A percentile compares a stretch with the other conserved stretches of the same genome.
These are phyloP conservation scores for Zoysia matrella DNA, from an alignment of 202 grass and related monocot species.

Conservation along the genomic window DNA sequence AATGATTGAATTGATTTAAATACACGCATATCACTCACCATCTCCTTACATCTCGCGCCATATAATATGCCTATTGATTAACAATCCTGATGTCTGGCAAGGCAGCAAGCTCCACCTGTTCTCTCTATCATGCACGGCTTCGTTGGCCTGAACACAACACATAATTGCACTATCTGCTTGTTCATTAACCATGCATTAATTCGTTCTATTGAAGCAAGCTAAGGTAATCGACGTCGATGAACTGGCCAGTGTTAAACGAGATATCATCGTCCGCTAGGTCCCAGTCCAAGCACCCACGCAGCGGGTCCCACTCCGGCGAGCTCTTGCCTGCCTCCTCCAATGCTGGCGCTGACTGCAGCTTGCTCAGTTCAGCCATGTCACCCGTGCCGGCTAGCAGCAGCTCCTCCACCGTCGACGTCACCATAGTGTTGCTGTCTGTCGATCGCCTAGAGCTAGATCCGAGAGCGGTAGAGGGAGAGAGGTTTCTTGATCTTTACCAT, in stretches of 20 bases:
- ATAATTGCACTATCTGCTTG: not conserved
- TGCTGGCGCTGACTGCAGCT: not conserved
- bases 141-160: too few relatives aligned
- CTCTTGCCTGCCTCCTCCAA: not conserved
- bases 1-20: too few relatives aligned
- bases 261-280: not conserved
- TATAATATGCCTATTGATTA: not conserved
- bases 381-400: not conserved
- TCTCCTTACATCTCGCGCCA: not conserved
- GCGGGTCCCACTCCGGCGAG: not conserved
- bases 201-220: not conserved
- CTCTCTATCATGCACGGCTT: too few relatives aligned
- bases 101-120: too few relatives aligned
- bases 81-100: not conserved
- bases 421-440: too few relatives aligned
- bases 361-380: not conserved
- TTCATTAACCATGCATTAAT: not conserved
- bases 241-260: not conserved
- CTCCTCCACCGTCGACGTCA: too few relatives aligned
- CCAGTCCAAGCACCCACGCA: conserved; percentile 5
- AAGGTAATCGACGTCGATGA: not conserved
- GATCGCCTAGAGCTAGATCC: too few relatives aligned
- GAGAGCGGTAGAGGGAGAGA: too few relatives aligned
- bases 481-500: too few relatives aligned
- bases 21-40: too few relatives aligned